Base-by-base conservation (phyloP, 306 rosid genomes). In the Rosa lucieae region DNA sequence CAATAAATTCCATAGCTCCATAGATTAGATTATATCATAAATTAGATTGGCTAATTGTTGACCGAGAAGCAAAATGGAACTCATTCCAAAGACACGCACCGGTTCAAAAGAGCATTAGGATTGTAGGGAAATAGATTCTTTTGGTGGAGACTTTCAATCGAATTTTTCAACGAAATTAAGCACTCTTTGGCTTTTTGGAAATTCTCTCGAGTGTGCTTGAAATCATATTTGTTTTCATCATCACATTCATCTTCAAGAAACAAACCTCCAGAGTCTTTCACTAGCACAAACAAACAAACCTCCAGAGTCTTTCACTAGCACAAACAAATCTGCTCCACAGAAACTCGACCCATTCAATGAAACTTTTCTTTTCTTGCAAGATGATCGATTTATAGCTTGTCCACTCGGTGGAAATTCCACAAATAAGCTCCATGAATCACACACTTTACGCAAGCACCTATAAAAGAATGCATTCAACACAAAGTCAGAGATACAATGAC, bases 81-180 rank as follows among this genome's bases (percentile, higher is more conserved):
- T 40, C 80, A 81, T 56, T 65, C 75, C 59, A 52, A 52, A 5
- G 47, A 55, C 39, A 76, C 83, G 3, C 79, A 86, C 97, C 91
- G 89, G 58, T 76, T 90, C 87, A 93, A 70, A 83, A 93, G 96
- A 58, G 80, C 94, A 58, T 80, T 79, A 11, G 94, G 96, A 77
- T 93, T 88, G 89, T 93, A 93, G 18, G 97, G 96, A 86, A 94
- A 94, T 75, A 94, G 79, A 82, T 88, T 82, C 88, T 94, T 93
- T 62, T 75, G 86, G 78, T 92, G 88, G 81, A 92, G 98, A 87
- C 86, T 88, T 73, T 86, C 91, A 70, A 94, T 86, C 47, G 98
- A 94, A 86, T 42, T 83, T 80, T 82, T 88, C 79, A 94, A 84
- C 43, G 90, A 85, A 77, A 88, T 84, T 79, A 94, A 86, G 82